These are phyloP conservation scores for Tricholoma furcatifolium DNA, from an alignment of 768 basidiomycete species.

Conservation along the genomic window DNA sequence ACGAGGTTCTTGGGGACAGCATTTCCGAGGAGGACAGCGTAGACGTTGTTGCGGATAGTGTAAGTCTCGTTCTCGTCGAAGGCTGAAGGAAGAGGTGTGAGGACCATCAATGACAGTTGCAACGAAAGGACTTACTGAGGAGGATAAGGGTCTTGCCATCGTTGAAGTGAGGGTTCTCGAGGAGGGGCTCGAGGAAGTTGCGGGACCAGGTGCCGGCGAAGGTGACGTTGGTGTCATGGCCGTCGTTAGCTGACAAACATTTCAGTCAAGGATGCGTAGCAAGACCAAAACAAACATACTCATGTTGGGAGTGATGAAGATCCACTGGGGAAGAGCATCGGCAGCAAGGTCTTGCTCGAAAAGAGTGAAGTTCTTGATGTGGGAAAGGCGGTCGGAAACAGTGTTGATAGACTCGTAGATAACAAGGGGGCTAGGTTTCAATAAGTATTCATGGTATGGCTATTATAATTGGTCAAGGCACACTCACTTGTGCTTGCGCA, in stretches of 20 bases:
- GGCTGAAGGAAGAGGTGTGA: slow-evolving; percentile 15
- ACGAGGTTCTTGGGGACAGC: slow-evolving; percentile 41
- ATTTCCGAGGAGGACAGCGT: slow-evolving; percentile 39
- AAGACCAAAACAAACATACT: slow-evolving; percentile 14
- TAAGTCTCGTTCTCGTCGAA: slow-evolving; percentile 56
- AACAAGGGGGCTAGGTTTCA: slow-evolving; percentile 34
- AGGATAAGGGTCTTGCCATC: slow-evolving; percentile 52
- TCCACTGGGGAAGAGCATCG: slow-evolving; percentile 53
- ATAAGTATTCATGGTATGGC: not conserved
- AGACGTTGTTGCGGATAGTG: slow-evolving; percentile 46
- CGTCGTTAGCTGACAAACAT: slow-evolving; percentile 41
- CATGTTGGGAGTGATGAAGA: slow-evolving; percentile 62
- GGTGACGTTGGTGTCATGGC: slow-evolving; percentile 56
- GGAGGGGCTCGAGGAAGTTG: slow-evolving; percentile 51
- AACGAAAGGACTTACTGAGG: slow-evolving; percentile 51
- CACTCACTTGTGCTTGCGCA: slow-evolving; percentile 30
- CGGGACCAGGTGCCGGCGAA: slow-evolving; percentile 45
- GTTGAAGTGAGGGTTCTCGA: slow-evolving; percentile 53
- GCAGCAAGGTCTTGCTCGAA: slow-evolving; percentile 54
- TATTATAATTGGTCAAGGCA: slow-evolving; percentile 1
- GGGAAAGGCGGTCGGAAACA: slow-evolving; percentile 36
- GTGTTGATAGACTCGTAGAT: slow-evolving; percentile 50
- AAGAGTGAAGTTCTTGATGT: slow-evolving; percentile 61
- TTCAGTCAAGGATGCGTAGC: not conserved
- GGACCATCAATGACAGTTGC: not conserved